These are phyloP conservation scores for Dactylellina cionopaga DNA, from an alignment of 2,329 filamentous ascomycete species.

Conservation along the genomic window DNA sequence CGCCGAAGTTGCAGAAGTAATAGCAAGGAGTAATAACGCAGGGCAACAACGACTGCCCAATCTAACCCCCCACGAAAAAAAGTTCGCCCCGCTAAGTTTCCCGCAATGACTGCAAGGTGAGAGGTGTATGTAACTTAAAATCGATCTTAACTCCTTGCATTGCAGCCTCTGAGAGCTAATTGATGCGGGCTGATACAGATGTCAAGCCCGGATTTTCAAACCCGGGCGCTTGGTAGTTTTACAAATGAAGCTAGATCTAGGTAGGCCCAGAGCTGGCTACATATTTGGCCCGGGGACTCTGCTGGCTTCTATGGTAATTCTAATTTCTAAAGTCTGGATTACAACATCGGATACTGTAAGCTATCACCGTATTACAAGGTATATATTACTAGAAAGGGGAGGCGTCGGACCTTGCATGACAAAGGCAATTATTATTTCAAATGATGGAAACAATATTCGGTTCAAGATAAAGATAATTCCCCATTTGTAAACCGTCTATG, in stretches of 20 bases:
- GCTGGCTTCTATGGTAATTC: too few relatives aligned
- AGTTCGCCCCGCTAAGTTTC: too few relatives aligned
- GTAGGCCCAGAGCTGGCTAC: too few relatives aligned
- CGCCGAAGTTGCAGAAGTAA: conserved; percentile 50
- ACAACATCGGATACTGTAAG: conserved; percentile 40
- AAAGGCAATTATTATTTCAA: too few relatives aligned
- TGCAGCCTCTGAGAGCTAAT: background rate
- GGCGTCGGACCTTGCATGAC: too few relatives aligned
- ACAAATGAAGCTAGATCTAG: background rate
- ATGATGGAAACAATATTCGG: too few relatives aligned
- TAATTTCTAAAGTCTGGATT: background rate
- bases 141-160: conserved; percentile 31
- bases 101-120: conserved; percentile 40
- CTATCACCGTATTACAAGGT: background rate
- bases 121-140: conserved; percentile 3
- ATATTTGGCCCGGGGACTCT: too few relatives aligned
- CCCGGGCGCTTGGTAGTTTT: background rate
- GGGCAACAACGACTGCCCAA: conserved; percentile 9
- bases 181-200: background rate
- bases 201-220: background rate
- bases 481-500: too few relatives aligned
- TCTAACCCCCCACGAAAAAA: conserved; percentile 11
- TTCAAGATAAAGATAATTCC: too few relatives aligned
- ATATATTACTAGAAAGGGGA: background rate
- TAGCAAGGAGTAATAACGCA: conserved; percentile 23